Evolutionary conservation across 805 yeast species (phyloP), one percentile per base, ranked within the genome.

Genomic region (Tetrapisispora iriomotensis): DNA sequence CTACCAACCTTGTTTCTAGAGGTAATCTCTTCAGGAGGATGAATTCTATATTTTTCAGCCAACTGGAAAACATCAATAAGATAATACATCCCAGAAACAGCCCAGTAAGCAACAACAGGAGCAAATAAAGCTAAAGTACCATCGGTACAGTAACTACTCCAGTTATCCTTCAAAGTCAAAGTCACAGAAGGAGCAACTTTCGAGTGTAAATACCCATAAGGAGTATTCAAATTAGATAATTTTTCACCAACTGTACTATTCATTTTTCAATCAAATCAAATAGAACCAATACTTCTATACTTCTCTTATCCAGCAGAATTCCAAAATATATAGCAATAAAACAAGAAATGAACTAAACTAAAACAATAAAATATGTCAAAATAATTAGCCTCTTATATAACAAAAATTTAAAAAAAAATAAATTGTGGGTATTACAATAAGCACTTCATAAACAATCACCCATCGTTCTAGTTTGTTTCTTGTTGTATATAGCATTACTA

Each of bases 51-150:
- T 56, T 72, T 67, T 53, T 84, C 95, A 32, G 88, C 85, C 46
- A 86, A 65, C 54, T 84, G 74, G 48, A 71, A 75, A 31, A 71
- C 71, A 59, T 92, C 97, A 37, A 88, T 64, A 8, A 81, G 44
- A 55, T 81, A 86, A 71, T 83, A 92, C 45, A 83, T 61, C 21
- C 73, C 53, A 3, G 95, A 82, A 50, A 78, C 76, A 1, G 64
- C 42, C 97, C 97, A 92, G 60, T 92, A 92, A 2, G 80, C 87
- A 2, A 77, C 66, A 4, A 92, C 72, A 1, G 98, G 97, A 2
- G 79, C 68, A 3, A 75, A 62, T 32, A 88, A 61, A 1, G 96
- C 83, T 37, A 86, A 55, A 14, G 77, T 56, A 31, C 80, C 82
- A 61, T 88, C 96, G 9, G 83, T 74, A 35, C 83, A 59, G 27